Evolutionary conservation across 2,329 filamentous ascomycete species (phyloP).

Genomic region (Mycocentrospora acerina): DNA sequence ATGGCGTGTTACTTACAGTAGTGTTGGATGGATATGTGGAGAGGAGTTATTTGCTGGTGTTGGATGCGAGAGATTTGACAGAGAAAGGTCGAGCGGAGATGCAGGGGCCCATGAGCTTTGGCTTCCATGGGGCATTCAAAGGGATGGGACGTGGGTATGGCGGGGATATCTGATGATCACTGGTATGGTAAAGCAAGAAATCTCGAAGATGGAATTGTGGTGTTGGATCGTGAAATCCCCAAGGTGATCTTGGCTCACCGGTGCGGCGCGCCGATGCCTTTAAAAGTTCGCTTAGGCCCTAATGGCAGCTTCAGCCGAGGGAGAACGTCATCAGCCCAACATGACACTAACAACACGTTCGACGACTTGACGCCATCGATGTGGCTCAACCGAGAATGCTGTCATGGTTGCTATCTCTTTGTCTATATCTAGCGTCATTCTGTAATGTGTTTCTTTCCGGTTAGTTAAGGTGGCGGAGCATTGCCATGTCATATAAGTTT

Average conservation of each 20-base stretch:
- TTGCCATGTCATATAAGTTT: constrained; percentile 7
- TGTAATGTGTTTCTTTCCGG: constrained; percentile 2
- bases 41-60: constrained; percentile 65
- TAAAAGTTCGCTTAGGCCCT: no score
- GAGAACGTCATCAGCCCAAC: no score
- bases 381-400: no score
- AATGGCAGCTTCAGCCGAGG: no score
- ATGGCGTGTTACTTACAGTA: constrained; percentile 62
- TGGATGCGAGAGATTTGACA: constrained; percentile 63
- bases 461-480: constrained; percentile 11
- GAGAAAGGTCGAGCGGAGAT: constrained; percentile 67
- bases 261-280: no score
- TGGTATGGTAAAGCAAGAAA: no score
- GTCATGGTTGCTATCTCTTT: no score
- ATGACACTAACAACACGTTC: no score
- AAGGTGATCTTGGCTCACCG: no score
- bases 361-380: no score
- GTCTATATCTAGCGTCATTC: neutral
- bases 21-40: constrained; percentile 63
- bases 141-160: constrained; percentile 14
- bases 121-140: constrained; percentile 64
- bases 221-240: no score
- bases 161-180: constrained; percentile 16
- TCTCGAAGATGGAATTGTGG: no score
- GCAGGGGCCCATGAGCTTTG: constrained; percentile 61